Evolutionary conservation across 2,329 filamentous ascomycete genomes (phyloP), one percentile per base, ranked within the genome.

Genomic region (Epichloe coenophiala): DNA sequence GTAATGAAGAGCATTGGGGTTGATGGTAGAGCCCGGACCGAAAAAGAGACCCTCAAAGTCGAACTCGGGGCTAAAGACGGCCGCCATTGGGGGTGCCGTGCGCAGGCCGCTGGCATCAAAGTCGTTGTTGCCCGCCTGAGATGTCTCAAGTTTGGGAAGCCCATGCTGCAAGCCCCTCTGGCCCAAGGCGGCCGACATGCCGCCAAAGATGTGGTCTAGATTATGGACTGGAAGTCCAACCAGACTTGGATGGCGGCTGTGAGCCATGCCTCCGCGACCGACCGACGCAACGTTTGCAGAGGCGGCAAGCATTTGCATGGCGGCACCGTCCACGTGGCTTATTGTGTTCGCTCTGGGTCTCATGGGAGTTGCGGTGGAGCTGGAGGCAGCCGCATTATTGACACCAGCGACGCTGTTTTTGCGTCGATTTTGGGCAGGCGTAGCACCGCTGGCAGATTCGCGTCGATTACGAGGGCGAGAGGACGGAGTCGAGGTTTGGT

Each of bases 261-360:
- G 88, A 52, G 68, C 75, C 66, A 70, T 74, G 58, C 61, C 71
- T 7, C 59, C 66, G 68, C 57, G 68, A 7, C n/a, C 23, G 31
- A 17, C 73, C 58, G 70, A 75, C 41, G 74, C 71, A 43, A 74
- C 70, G 60, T 78, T 81, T 47, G 77, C 76, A 41, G 51, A 51
- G 12, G 77, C 71, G 47, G 79, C 78, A 55, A 87, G 75, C 68
- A 93, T 78, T 59, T 84, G 86, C 65, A 95, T 78, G 40, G 83
- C 80, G 49, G 76, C 75, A 51, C 80, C 78, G 64, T 96, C 93
- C 51, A 97, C 81, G 65, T 97, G 90, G 63, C 90, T 93, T 62
- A 98, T 94, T 38, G 93, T 98, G 64, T 97, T 97, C 50, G 93
- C 91, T 60, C 93, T 77, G 21, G 91, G 93, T 57, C 93, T 79